Conservation (phyloP, 192 early-diverging fungal species). For the Spizellomyces sp. region DNA sequence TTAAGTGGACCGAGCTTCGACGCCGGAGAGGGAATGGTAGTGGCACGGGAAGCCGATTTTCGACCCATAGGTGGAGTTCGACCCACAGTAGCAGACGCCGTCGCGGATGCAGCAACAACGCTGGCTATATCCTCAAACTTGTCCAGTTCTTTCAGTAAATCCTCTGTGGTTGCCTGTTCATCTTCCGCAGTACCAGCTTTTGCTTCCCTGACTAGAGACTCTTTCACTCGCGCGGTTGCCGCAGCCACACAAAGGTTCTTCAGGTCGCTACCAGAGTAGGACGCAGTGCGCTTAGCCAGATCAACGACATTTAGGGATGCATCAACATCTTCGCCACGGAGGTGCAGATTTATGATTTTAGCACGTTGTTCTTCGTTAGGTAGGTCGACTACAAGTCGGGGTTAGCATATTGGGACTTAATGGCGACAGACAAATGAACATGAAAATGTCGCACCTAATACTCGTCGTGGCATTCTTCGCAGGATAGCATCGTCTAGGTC, state of each 20-base stretch:
- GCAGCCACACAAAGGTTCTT: conserved; percentile 94
- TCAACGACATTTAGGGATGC: conserved; percentile 57
- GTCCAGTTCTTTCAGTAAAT: neutral
- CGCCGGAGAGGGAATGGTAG: neutral
- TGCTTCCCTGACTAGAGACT: neutral
- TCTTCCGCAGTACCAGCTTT: neutral
- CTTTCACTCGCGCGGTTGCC: conserved; percentile 52
- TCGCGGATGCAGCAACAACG: neutral
- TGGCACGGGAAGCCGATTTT: neutral
- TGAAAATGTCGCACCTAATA: conserved; percentile 60
- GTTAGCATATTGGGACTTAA: neutral
- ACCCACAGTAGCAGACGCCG: neutral
- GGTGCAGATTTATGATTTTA: conserved; percentile 73
- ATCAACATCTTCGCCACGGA: conserved; percentile 77
- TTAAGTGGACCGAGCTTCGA: conserved; percentile 43
- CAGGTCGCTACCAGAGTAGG: conserved; percentile 92
- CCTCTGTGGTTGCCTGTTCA: neutral
- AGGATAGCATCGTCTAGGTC: conserved; percentile 96
- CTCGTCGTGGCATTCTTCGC: conserved; percentile 85
- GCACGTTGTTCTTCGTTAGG: conserved; percentile 76
- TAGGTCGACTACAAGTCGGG: conserved; percentile 68
- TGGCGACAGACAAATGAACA: conserved; percentile 9
- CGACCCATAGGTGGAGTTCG: neutral
- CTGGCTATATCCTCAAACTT: neutral
- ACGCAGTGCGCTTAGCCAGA: conserved; percentile 71